A percentile compares a stretch with the other conserved stretches of the same genome.
These are phyloP conservation scores for Meyerozyma elateridarum DNA, from an alignment of 1,139 yeast species.

Conservation along the genomic window DNA sequence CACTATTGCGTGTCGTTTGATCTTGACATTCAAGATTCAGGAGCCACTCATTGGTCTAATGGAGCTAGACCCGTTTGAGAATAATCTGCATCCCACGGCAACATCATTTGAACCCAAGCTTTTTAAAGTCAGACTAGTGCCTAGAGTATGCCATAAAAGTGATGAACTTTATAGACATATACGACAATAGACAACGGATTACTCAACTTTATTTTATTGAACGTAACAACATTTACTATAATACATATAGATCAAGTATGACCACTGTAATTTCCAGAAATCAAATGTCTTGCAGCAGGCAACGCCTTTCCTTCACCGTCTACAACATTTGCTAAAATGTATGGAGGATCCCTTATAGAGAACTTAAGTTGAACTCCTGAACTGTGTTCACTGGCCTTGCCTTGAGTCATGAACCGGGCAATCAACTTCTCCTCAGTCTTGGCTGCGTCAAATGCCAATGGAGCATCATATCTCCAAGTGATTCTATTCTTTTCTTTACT, in stretches of 20 bases:
- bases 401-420: conserved; percentile 67
- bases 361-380: conserved; percentile 71
- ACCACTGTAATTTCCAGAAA: conserved; percentile 35
- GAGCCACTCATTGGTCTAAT: conserved; percentile 18
- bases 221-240: conserved; percentile 1
- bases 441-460: conserved; percentile 36
- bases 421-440: conserved; percentile 55
- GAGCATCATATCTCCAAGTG: conserved; percentile 68
- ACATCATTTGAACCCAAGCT: conserved; percentile 56
- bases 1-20: conserved; percentile 27
- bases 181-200: conserved; percentile 1
- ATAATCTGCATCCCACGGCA: conserved; percentile 47
- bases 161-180: conserved; percentile 1
- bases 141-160: conserved; percentile 3
- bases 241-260: conserved; percentile 12
- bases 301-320: conserved; percentile 17
- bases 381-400: conserved; percentile 58
- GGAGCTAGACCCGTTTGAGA: conserved; percentile 46
- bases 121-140: conserved; percentile 21
- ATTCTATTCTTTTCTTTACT: conserved; percentile 79
- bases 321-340: conserved; percentile 20
- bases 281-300: conserved; percentile 30
- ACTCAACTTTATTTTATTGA: too few relatives aligned
- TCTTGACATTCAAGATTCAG: conserved; percentile 25
- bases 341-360: conserved; percentile 29